A percentile compares a stretch with the other conserved stretches of the same genome.
Conservation (phyloP, 2,329 filamentous ascomycete genomes). For the Capronia americana region DNA sequence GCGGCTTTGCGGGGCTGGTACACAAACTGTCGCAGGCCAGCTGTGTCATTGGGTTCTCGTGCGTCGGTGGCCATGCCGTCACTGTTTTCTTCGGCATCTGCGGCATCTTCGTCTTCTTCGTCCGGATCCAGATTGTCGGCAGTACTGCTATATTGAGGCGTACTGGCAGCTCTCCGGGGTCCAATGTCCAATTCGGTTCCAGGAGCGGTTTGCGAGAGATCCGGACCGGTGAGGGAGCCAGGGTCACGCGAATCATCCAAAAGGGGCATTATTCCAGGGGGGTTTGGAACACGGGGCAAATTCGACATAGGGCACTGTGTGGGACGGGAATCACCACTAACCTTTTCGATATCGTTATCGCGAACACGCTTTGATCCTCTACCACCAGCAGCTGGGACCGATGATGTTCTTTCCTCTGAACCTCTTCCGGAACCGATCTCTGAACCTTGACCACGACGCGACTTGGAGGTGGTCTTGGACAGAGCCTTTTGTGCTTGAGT, state of each 20-base stretch:
- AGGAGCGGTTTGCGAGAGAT: not conserved
- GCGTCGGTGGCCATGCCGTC: not conserved
- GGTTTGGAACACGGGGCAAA: conserved; percentile 5
- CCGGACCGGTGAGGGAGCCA: not conserved
- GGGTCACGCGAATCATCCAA: conserved; percentile 7
- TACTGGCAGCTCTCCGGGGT: not conserved
- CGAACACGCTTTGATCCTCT: conserved; percentile 53
- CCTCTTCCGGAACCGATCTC: conserved; percentile 52
- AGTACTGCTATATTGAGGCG: not conserved
- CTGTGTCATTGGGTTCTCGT: not conserved
- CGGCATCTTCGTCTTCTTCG: not conserved
- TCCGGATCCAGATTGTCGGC: not conserved
- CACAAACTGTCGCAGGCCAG: conserved; percentile 12
- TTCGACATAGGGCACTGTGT: not conserved
- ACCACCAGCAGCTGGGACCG: conserved; percentile 51
- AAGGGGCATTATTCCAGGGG: conserved; percentile 4
- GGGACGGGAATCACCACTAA: conserved; percentile 40
- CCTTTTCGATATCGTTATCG: conserved; percentile 57
- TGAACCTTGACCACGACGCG: conserved; percentile 45
- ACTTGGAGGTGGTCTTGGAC: conserved; percentile 41
- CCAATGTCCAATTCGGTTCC: not conserved
- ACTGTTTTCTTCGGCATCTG: not conserved
- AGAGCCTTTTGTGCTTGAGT: conserved; percentile 32
- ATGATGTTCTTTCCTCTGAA: conserved; percentile 54
- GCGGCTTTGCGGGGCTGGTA: conserved; percentile 28